Conservation (phyloP, 2,329 filamentous ascomycete species). For the Aspergillus eucalypticola region DNA sequence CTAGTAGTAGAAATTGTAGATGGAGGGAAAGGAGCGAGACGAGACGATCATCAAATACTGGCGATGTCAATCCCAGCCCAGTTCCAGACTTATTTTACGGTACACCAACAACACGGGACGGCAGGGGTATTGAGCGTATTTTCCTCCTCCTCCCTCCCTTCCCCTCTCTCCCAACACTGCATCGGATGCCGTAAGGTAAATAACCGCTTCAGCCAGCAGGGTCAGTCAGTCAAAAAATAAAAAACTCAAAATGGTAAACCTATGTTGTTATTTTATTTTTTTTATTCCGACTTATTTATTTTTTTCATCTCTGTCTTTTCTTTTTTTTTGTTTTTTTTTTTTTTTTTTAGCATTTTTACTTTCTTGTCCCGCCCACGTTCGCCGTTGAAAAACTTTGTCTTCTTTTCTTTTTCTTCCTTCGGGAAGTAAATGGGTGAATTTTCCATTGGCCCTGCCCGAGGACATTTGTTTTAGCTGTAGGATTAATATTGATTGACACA, state of each 20-base stretch:
- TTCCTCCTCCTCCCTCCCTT: no score
- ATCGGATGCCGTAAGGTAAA: no score
- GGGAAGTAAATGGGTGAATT: neutral
- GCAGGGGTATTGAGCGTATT: neutral
- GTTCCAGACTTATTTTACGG: neutral
- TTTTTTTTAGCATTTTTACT: neutral
- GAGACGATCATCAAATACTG: conserved; percentile 9
- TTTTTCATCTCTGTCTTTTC: no score
- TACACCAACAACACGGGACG: neutral
- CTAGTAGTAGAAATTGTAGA: neutral
- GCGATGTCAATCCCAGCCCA: neutral
- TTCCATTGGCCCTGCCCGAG: neutral
- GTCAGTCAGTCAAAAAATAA: neutral
- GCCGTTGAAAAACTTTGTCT: conserved; percentile 3
- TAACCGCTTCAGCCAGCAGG: no score
- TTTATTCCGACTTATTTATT: no score
- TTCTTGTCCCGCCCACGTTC: neutral
- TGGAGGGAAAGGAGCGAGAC: conserved; percentile 7
- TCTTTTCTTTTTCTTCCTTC: neutral
- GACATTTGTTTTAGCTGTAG: neutral
- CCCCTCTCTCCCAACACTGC: no score
- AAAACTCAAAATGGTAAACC: no score
- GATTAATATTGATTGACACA: neutral
- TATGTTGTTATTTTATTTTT: no score
- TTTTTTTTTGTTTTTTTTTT: no score